A percentile compares a stretch with the other conserved stretches of the same genome.
Conservation (phyloP, 2,329 filamentous ascomycete genomes). For the Penicillium sp. region DNA sequence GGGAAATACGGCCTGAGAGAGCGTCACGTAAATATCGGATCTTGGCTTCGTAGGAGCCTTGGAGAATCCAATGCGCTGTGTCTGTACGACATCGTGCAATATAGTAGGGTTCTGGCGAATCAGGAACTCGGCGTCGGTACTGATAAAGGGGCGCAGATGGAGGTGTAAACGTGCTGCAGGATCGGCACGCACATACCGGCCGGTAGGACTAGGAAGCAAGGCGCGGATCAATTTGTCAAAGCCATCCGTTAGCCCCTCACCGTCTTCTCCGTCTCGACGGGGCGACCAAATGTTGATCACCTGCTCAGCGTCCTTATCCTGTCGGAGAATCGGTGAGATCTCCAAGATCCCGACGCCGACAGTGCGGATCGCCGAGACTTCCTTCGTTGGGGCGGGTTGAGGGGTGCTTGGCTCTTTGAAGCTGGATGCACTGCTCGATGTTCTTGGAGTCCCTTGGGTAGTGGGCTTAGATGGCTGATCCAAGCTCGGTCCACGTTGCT, state of each 20-base stretch:
- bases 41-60: slow-evolving; percentile 83
- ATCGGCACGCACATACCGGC: slow-evolving; percentile 69
- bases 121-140: slow-evolving; percentile 73
- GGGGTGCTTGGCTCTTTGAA: slow-evolving; percentile 25
- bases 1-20: slow-evolving; percentile 74
- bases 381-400: slow-evolving; percentile 29
- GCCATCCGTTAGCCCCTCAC: slow-evolving; percentile 59
- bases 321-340: slow-evolving; percentile 71
- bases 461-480: slow-evolving; percentile 31
- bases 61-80: slow-evolving; percentile 88
- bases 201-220: slow-evolving; percentile 70
- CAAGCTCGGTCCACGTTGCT: slow-evolving; percentile 30
- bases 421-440: slow-evolving; percentile 32
- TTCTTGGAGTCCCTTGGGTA: slow-evolving; percentile 29
- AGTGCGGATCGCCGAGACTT: slow-evolving; percentile 57
- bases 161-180: slow-evolving; percentile 75
- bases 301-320: slow-evolving; percentile 70
- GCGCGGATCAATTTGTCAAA: slow-evolving; percentile 73
- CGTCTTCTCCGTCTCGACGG: slow-evolving; percentile 54
- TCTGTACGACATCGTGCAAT: slow-evolving; percentile 75
- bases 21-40: slow-evolving; percentile 91
- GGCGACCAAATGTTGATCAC: slow-evolving; percentile 75
- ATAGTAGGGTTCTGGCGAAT: slow-evolving; percentile 85
- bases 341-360: slow-evolving; percentile 76
- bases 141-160: slow-evolving; percentile 73